Base-by-base conservation (phyloP, 129 eudicot genomes). In the Chrysanthemum seticuspe region DNA sequence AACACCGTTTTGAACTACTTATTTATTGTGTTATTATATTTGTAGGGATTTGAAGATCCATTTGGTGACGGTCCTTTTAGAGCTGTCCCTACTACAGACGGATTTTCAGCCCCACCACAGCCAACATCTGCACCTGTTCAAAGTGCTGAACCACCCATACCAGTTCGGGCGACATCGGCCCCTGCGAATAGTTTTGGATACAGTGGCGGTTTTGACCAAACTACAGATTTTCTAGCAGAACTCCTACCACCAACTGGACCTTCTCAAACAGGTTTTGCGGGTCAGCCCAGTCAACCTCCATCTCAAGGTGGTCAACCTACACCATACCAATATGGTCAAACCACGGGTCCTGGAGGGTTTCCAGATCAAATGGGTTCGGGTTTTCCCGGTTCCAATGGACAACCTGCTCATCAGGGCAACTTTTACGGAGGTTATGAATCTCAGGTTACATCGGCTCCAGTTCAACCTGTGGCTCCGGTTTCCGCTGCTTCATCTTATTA, bases 41-140 rank as follows among this genome's bases (percentile, higher is more conserved):
- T 83, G 83, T 94, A 95, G 99, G 64, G 87, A 14, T 95, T 95
- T 82, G 96, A 85, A 49, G 99, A 95, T 73, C 99, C 97, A 34
- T 95, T 95, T 79, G 99, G 99, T 19, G 97, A 91, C 19, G 92
- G 88, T 65, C 99, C 97, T 14, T 95, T 95, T 74, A 86, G 78
- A 89, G 99, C 97, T 45, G 52, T 79, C 36, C 71, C 96, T 70
- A 27, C 96, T 18, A 55, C 89, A 5, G 87, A 85, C 5, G 81
- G 75, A 53, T 72, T 72, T 36, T 34, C 87, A 57, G 72, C 75
- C 53, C 91, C 86, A 72, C 87, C 82, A 6, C 86, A 80, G 66
- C 71, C 92, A 49, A 54, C 85, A 8, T 44, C 84, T 25, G 72
- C 89, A n/a, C 75, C 72, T 59, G 67, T 53, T 74, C 90, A 80